A percentile compares a stretch with the other conserved stretches of the same genome.
phyloP scores from a whole-genome alignment of 805 yeast genomes.

The Lachancea cidri region DNA sequence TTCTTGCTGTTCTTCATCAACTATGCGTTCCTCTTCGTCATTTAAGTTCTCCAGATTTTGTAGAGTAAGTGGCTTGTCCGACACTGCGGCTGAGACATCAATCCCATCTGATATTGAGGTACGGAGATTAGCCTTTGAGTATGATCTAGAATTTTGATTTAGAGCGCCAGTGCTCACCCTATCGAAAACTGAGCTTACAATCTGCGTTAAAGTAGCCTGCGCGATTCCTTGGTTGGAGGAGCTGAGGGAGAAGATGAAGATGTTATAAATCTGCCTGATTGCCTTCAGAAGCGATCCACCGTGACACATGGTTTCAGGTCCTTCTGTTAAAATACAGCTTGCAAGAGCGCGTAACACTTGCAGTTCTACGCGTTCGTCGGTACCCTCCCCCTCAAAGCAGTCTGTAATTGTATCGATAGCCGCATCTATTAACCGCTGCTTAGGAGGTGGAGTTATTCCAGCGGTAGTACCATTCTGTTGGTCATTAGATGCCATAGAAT shows the following conservation, averaged over 20 bases:
- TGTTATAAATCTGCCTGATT: slow-evolving; percentile 87
- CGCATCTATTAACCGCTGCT: slow-evolving; percentile 63
- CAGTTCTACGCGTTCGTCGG: slow-evolving; percentile 82
- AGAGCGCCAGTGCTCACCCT: slow-evolving; percentile 45
- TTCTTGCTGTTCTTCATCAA: slow-evolving; percentile 41
- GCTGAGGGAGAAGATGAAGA: slow-evolving; percentile 77
- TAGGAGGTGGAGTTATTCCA: slow-evolving; percentile 49
- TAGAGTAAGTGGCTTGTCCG: slow-evolving; percentile 44
- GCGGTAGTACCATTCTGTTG: slow-evolving; percentile 24
- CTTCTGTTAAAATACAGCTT: slow-evolving; percentile 78
- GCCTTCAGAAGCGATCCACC: slow-evolving; percentile 87
- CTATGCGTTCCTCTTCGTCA: slow-evolving; percentile 51
- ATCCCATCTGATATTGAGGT: slow-evolving; percentile 9
- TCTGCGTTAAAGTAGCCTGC: slow-evolving; percentile 90
- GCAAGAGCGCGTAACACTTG: slow-evolving; percentile 91
- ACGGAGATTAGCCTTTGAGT: slow-evolving; percentile 12
- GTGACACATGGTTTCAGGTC: slow-evolving; percentile 67
- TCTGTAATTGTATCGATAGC: slow-evolving; percentile 80
- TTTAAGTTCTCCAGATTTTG: slow-evolving; percentile 53
- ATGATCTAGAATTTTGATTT: slow-evolving; percentile 8
- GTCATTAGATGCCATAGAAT: slow-evolving; percentile 32
- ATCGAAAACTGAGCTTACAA: slow-evolving; percentile 80
- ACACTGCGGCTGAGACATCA: not conserved
- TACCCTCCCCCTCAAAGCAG: slow-evolving; percentile 87
- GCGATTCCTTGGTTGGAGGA: slow-evolving; percentile 89